Evolutionary conservation across 2,329 filamentous ascomycete species (phyloP).

Genomic region (Aspergillus flavus): DNA sequence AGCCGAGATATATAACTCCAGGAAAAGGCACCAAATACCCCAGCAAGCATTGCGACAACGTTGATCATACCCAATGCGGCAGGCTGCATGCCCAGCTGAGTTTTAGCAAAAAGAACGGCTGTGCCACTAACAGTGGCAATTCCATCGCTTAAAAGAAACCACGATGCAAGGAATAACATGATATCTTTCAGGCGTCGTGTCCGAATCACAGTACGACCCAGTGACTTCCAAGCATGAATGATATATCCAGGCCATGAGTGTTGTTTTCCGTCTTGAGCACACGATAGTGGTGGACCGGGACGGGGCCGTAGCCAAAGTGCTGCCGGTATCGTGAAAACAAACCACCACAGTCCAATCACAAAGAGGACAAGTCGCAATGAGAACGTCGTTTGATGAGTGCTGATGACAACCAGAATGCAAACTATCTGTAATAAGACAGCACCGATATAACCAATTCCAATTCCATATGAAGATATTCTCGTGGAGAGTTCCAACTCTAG

Average conservation of each 20-base stretch:
- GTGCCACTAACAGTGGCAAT: slow-evolving; percentile 94
- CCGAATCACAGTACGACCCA: slow-evolving; percentile 77
- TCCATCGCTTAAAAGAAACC: slow-evolving; percentile 93
- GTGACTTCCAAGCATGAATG: slow-evolving; percentile 79
- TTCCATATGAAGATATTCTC: slow-evolving; percentile 86
- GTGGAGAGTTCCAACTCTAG: slow-evolving; percentile 80
- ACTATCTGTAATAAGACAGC: slow-evolving; percentile 82
- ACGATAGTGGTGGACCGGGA: slow-evolving; percentile 77
- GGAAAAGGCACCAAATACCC: slow-evolving; percentile 83
- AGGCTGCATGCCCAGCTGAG: slow-evolving; percentile 83
- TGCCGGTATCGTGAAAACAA: slow-evolving; percentile 83
- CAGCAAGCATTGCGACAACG: slow-evolving; percentile 82
- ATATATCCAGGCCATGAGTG: slow-evolving; percentile 72
- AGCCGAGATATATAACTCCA: slow-evolving; percentile 79
- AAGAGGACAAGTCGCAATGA: slow-evolving; percentile 85
- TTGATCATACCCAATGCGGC: slow-evolving; percentile 90
- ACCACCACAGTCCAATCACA: slow-evolving; percentile 89
- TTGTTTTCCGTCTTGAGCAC: slow-evolving; percentile 36
- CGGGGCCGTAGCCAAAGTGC: slow-evolving; percentile 85
- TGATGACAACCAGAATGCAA: slow-evolving; percentile 74
- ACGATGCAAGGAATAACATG: slow-evolving; percentile 81
- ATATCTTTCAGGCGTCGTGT: slow-evolving; percentile 77
- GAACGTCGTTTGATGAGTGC: slow-evolving; percentile 76
- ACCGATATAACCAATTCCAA: slow-evolving; percentile 90
- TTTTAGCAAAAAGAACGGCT: slow-evolving; percentile 94